Base-by-base conservation (phyloP, 257 asterid genomes). In the Solanum chaucha region DNA sequence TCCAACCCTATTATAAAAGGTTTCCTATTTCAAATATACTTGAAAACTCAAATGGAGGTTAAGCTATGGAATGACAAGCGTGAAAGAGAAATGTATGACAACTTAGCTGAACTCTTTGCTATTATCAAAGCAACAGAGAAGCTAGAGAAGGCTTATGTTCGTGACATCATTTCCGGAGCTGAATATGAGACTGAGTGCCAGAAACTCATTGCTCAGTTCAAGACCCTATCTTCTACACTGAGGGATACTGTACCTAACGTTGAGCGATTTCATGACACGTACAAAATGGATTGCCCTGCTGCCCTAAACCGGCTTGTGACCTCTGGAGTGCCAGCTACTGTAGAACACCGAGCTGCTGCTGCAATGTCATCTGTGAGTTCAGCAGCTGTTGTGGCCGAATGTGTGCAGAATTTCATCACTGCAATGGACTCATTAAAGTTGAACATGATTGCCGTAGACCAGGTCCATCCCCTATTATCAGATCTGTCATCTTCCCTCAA, bases 1-100 rank as follows among this genome's bases (percentile, higher is more conserved):
- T 95, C 99, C 99, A 94, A 88, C 86, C 81, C 85, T 74, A 58
- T 75, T 61, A n/a, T n/a, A 77, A 55, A 24, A 86, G 72, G 80
- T 58, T 41, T 41, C 22, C 61, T 41, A 7, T 12, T 40, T 12
- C 61, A 77, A 77, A 84, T 64, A 30, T 58, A 11, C 67, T 48
- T 59, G 55, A 15, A 30, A 8, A 34, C 20, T 59, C 41, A 35
- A 34, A 97, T 97, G 99, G 99, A 97, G 92, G 99, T 96, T 81
- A 97, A 96, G 93, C 95, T 97, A 83, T 96, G 99, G 99, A 94
- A 94, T 61, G 98, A 97, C 93, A 95, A 97, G 94, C 98, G 98
- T 67, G 98, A 94, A 90, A 93, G 99, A 82, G 99, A 94, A 92
- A 92, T 94, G 98, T 93, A 97, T 55, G 99, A 94, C 1, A 95